A percentile compares a stretch with the other conserved stretches of the same genome.
Conservation (phyloP, 2,329 filamentous ascomycete genomes). For the Rhexocercosporidium sp. region DNA sequence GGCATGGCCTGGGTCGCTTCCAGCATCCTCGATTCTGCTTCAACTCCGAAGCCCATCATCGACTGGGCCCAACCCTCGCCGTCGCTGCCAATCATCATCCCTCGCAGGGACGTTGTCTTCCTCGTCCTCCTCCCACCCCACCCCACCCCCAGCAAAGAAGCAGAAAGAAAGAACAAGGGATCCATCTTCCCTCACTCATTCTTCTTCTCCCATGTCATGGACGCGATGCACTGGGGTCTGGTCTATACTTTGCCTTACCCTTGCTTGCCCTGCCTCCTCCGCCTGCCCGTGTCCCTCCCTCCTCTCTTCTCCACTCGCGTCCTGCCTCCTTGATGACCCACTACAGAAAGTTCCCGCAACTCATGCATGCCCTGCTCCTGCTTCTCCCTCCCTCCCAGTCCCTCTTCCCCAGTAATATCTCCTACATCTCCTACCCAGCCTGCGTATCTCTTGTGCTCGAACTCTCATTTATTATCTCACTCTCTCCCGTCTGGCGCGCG, state of each 20-base stretch:
- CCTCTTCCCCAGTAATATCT: conserved; percentile 28
- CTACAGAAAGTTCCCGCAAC: conserved; percentile 8
- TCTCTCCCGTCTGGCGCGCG: conserved; percentile 15
- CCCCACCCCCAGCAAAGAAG: too few species aligned
- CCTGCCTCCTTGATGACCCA: background rate
- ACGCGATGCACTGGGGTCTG: too few species aligned
- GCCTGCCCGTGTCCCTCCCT: background rate
- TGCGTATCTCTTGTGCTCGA: conserved; percentile 24
- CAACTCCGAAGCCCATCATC: background rate
- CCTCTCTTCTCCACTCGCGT: background rate
- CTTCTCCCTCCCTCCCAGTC: conserved; percentile 18
- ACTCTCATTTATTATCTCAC: conserved; percentile 31
- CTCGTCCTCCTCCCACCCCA: too few species aligned
- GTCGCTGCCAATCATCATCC: conserved; percentile 4
- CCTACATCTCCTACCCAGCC: conserved; percentile 22
- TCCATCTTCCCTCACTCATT: background rate
- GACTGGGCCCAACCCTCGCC: background rate
- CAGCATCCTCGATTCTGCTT: conserved; percentile 6
- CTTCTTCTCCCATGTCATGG: background rate
- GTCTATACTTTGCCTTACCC: too few species aligned
- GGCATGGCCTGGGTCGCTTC: background rate
- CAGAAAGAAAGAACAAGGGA: background rate
- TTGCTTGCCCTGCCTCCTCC: too few species aligned
- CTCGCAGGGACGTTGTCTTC: background rate
- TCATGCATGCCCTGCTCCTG: conserved; percentile 11